Percentiles rank a stretch among this genome's conserved stretches.
Evolutionary conservation across 2,329 filamentous ascomycete genomes (phyloP).

Genomic region (Thielaviopsis cerberus): DNA sequence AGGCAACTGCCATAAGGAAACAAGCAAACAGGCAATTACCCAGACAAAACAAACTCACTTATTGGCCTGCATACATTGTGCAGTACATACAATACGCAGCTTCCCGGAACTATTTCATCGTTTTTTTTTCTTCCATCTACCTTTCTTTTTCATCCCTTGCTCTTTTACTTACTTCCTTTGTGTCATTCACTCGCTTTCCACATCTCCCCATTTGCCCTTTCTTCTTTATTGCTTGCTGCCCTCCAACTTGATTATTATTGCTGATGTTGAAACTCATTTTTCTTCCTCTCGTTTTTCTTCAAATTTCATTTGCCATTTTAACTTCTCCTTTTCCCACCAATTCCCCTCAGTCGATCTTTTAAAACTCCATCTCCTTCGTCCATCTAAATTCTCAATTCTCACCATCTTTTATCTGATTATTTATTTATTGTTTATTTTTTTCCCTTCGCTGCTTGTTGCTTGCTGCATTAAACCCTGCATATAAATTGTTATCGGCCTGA

Average conservation of each 20-base stretch:
- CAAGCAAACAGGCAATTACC: not conserved
- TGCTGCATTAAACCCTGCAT: not conserved
- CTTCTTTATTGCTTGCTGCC: not conserved
- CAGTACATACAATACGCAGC: not conserved
- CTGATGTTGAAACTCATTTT: not conserved
- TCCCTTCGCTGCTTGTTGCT: not conserved
- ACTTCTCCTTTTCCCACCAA: not conserved
- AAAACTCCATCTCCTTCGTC: not conserved
- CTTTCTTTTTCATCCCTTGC: not conserved
- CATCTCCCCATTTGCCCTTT: not conserved
- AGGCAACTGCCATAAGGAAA: not conserved
- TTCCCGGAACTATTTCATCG: not conserved
- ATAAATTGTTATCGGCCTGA: not conserved
- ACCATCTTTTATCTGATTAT: not conserved
- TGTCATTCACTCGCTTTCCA: no score
- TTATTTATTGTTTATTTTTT: not conserved
- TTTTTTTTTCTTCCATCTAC: not conserved
- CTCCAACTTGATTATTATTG: not conserved
- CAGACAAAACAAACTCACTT: no score
- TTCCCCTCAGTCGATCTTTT: not conserved
- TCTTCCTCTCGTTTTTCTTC: not conserved
- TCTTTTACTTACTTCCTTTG: not conserved
- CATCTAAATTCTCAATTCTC: not conserved
- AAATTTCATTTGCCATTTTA: not conserved
- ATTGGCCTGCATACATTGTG: no score